Conservation (phyloP, 1,284 basidiomycete species). For the Rhodofomes roseus region DNA sequence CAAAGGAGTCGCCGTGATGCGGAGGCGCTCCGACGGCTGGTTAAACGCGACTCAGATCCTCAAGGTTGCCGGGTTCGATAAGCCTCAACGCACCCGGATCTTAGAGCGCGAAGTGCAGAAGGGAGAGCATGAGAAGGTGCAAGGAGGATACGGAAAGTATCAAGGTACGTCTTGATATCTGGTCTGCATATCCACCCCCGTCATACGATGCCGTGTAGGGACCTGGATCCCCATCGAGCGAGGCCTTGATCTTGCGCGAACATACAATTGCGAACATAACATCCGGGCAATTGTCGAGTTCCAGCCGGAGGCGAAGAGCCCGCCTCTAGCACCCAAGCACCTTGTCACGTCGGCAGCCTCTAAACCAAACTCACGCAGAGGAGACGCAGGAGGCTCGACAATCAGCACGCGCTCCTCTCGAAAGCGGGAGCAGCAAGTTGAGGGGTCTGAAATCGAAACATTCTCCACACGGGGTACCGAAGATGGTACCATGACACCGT, state of each 20-base stretch:
- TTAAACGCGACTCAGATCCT: conserved; percentile 99
- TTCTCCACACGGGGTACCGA: conserved; percentile 66
- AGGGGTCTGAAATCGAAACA: conserved; percentile 55
- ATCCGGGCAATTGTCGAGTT: conserved; percentile 97
- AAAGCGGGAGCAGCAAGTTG: conserved; percentile 39
- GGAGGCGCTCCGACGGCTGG: conserved; percentile 93
- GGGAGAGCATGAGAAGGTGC: conserved; percentile 98
- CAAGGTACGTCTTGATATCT: conserved; percentile 62
- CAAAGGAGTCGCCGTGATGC: conserved; percentile 96
- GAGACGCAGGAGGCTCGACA: conserved; percentile 33
- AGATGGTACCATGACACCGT: conserved; percentile 82
- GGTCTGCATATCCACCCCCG: background rate
- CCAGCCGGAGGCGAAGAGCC: conserved; percentile 87
- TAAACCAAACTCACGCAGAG: conserved; percentile 48
- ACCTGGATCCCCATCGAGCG: conserved; percentile 98
- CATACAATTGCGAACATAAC: conserved; percentile 88
- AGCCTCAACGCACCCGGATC: conserved; percentile 96
- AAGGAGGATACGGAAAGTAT: conserved; percentile 99
- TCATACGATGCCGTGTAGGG: conserved; percentile 44
- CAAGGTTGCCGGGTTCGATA: conserved; percentile 99
- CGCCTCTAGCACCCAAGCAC: conserved; percentile 96
- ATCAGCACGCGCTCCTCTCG: conserved; percentile 56
- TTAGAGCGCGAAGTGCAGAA: conserved; percentile 98
- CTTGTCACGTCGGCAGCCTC: conserved; percentile 65
- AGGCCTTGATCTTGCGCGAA: conserved; percentile 82